These are phyloP conservation scores for Macadamia tetraphylla DNA, from an alignment of 164 flowering plant genomes.

Conservation along the genomic window DNA sequence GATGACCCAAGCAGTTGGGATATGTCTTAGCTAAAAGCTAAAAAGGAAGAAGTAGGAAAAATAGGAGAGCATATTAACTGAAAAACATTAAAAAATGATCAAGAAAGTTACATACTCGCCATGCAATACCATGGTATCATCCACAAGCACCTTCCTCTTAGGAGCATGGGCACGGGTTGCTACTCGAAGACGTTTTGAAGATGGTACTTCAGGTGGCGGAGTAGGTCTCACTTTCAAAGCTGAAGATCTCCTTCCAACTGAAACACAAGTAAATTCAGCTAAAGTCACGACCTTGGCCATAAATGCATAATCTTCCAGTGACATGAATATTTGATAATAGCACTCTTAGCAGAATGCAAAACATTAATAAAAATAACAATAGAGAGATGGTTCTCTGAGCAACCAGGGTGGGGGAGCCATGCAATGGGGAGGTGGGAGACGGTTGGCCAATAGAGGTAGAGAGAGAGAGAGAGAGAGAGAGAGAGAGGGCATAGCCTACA, in stretches of 20 bases:
- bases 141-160: slow-evolving; percentile 87
- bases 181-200: slow-evolving; percentile 50
- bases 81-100: background rate
- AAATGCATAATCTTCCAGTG: background rate
- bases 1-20: no score
- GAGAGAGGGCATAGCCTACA: no score
- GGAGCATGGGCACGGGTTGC: slow-evolving; percentile 32
- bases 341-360: no score
- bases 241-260: slow-evolving; percentile 80
- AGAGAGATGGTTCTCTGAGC: no score
- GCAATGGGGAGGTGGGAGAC: no score
- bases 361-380: background rate
- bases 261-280: slow-evolving; percentile 18
- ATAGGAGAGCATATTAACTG: background rate
- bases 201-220: slow-evolving; percentile 44
- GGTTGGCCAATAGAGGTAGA: no score
- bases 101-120: slow-evolving; percentile 77
- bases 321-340: no score
- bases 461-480: no score
- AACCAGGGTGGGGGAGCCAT: no score
- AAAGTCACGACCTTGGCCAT: slow-evolving; percentile 1
- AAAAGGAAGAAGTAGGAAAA: no score
- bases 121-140: slow-evolving; percentile 89
- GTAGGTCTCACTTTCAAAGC: slow-evolving; percentile 67
- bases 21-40: no score